phyloP scores from a whole-genome alignment of 768 basidiomycete species.

The Lactifluus piperatus region DNA sequence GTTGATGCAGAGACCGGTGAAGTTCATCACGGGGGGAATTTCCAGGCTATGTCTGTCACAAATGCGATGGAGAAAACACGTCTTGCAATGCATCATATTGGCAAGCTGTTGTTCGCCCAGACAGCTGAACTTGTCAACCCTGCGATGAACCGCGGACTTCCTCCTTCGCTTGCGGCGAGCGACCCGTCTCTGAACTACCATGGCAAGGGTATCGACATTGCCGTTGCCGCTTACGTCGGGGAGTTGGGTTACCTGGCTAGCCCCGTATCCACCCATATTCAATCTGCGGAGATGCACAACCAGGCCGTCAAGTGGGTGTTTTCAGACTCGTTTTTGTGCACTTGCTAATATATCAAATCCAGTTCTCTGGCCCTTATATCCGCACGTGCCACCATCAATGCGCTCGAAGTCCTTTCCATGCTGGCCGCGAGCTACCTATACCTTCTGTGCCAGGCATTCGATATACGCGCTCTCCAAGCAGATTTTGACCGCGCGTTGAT shows the following conservation, averaged over 20 bases:
- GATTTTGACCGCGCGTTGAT: slow-evolving; percentile 49
- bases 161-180: slow-evolving; percentile 69
- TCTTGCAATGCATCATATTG: slow-evolving; percentile 41
- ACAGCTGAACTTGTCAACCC: slow-evolving; percentile 69
- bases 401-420: slow-evolving; percentile 70
- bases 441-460: slow-evolving; percentile 76
- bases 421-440: slow-evolving; percentile 71
- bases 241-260: slow-evolving; percentile 79
- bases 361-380: slow-evolving; percentile 82
- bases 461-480: slow-evolving; percentile 65
- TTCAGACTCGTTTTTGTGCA: not conserved
- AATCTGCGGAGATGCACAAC: slow-evolving; percentile 88
- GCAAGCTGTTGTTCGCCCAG: slow-evolving; percentile 44
- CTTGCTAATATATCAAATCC: slow-evolving; percentile 18
- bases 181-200: slow-evolving; percentile 80
- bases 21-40: slow-evolving; percentile 81
- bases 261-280: slow-evolving; percentile 77
- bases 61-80: slow-evolving; percentile 87
- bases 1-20: slow-evolving; percentile 56
- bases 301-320: slow-evolving; percentile 76
- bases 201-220: slow-evolving; percentile 80
- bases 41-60: slow-evolving; percentile 81
- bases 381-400: slow-evolving; percentile 67
- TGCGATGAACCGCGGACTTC: slow-evolving; percentile 75
- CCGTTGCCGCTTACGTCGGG: slow-evolving; percentile 68